Evolutionary conservation across 2,329 filamentous ascomycete species (phyloP).

Genomic region (Furcasterigmium furcatum): DNA sequence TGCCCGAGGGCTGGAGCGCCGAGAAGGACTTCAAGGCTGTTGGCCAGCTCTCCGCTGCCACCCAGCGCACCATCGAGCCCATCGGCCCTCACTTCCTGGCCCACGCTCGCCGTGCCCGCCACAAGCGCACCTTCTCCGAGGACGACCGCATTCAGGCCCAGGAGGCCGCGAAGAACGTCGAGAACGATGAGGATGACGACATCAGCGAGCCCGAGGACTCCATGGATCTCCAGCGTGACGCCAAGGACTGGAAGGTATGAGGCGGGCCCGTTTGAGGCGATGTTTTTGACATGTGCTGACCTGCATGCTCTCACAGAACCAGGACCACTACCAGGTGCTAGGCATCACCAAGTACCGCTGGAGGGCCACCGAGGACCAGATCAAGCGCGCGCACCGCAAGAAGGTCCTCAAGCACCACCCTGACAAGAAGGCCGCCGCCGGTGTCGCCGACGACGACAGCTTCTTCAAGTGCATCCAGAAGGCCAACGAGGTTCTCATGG

Average conservation of each 20-base stretch:
- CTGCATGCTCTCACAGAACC: slow-evolving; percentile 51
- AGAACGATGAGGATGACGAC: slow-evolving; percentile 85
- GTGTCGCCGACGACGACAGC: slow-evolving; percentile 85
- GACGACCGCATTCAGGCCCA: slow-evolving; percentile 97
- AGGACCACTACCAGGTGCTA: slow-evolving; percentile 98
- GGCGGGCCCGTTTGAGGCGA: neutral
- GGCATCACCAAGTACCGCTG: slow-evolving; percentile 89
- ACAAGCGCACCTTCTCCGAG: slow-evolving; percentile 97
- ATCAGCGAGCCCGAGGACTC: slow-evolving; percentile 93
- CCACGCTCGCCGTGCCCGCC: slow-evolving; percentile 90
- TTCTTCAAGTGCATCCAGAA: slow-evolving; percentile 99
- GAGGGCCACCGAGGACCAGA: slow-evolving; percentile 94
- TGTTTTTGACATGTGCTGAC: slow-evolving; percentile 3
- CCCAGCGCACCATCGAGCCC: slow-evolving; percentile 87
- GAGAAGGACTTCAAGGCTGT: slow-evolving; percentile 92
- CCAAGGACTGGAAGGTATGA: slow-evolving; percentile 98
- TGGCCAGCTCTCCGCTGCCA: slow-evolving; percentile 71
- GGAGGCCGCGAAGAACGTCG: slow-evolving; percentile 91
- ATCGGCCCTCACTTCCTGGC: slow-evolving; percentile 97
- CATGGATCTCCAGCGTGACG: slow-evolving; percentile 85
- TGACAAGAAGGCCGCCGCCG: slow-evolving; percentile 94
- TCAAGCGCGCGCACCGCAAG: slow-evolving; percentile 98
- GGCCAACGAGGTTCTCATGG: slow-evolving; percentile 87
- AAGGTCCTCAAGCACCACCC: slow-evolving; percentile 99
- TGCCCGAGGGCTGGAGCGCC: slow-evolving; percentile 77